These are phyloP conservation scores for Apiotrichum mycotoxinovorans DNA, from an alignment of 1,284 basidiomycete species.

Conservation along the genomic window DNA sequence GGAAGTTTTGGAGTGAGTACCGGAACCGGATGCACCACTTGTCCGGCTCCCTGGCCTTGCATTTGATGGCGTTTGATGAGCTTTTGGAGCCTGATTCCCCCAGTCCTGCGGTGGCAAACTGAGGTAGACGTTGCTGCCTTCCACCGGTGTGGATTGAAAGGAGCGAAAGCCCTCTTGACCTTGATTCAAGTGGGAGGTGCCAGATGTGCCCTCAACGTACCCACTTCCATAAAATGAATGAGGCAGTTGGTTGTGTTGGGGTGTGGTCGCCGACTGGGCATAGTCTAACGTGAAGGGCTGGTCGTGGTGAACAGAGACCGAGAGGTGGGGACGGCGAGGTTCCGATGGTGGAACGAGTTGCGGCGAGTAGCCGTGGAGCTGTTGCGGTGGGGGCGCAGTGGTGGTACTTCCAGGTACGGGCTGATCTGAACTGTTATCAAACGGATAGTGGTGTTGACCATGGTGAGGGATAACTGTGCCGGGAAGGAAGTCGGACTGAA, in stretches of 20 bases:
- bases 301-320: neutral
- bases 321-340: conserved; percentile 3
- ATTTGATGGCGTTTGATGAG: neutral
- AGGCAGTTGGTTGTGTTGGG: neutral
- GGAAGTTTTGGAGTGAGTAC: neutral
- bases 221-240: neutral
- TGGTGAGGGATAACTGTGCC: neutral
- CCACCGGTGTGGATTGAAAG: neutral
- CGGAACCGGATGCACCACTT: neutral
- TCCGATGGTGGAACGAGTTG: neutral
- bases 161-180: neutral
- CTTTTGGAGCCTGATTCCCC: neutral
- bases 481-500: neutral
- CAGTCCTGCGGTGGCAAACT: conserved; percentile 4
- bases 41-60: neutral
- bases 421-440: neutral
- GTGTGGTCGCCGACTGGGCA: neutral
- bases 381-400: neutral
- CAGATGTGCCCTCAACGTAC: neutral
- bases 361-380: neutral
- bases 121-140: conserved; percentile 5
- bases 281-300: conserved; percentile 7
- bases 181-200: neutral
- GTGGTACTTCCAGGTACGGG: neutral
- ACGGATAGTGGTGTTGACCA: neutral